These are phyloP conservation scores for Osmanthus fragrans DNA, from an alignment of 257 asterid genomes.

Conservation along the genomic window DNA sequence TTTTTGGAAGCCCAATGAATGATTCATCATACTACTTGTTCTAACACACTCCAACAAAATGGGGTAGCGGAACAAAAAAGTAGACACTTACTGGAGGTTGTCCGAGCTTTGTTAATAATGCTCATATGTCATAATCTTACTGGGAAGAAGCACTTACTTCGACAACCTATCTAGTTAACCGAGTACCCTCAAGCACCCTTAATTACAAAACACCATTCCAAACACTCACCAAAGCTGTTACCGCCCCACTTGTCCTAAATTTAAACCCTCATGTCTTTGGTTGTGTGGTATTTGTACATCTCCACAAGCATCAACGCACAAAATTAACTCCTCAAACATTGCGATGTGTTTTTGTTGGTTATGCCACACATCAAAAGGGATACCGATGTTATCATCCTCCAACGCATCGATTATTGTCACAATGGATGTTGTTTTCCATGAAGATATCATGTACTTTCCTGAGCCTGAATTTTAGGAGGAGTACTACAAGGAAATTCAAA, in stretches of 20 bases:
- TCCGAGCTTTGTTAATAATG: not conserved
- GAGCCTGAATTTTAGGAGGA: too few relatives aligned
- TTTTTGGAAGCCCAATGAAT: not conserved
- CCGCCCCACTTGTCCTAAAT: not conserved
- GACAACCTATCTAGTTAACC: too few relatives aligned
- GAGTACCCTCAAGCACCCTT: not conserved
- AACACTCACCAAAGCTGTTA: not conserved
- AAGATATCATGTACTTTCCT: too few relatives aligned
- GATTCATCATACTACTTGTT: conserved; percentile 2
- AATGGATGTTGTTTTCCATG: not conserved
- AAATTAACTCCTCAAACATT: too few relatives aligned
- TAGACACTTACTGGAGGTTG: not conserved
- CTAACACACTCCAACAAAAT: conserved; percentile 2
- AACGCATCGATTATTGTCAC: too few relatives aligned
- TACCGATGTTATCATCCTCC: too few relatives aligned
- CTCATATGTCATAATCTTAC: not conserved
- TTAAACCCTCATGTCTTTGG: too few relatives aligned
- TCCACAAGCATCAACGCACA: too few relatives aligned
- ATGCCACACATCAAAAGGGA: too few relatives aligned
- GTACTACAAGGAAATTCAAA: too few relatives aligned
- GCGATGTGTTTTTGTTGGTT: too few relatives aligned
- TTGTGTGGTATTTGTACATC: too few relatives aligned
- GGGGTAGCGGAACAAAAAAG: not conserved
- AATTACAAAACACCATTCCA: not conserved
- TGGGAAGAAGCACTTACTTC: not conserved